Evolutionary conservation across 148 eudicot genomes (phyloP).

Genomic region (Dianthus caryophyllus): DNA sequence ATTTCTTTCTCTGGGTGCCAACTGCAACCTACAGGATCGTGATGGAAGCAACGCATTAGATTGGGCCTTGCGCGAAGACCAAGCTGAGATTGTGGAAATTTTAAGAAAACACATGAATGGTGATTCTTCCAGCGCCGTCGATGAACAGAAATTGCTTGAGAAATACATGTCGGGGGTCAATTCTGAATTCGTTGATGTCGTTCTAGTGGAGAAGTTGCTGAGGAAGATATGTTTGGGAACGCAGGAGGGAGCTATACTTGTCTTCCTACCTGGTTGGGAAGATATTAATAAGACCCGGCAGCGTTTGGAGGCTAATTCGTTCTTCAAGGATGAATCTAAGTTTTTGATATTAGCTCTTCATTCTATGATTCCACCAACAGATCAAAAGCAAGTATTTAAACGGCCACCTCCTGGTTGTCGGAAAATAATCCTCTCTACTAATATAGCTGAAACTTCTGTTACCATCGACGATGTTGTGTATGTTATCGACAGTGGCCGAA

Average conservation of each 20-base stretch:
- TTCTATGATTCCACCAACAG: constrained; percentile 78
- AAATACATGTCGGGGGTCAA: constrained; percentile 53
- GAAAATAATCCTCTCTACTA: constrained; percentile 88
- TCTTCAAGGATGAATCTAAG: constrained; percentile 55
- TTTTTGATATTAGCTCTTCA: constrained; percentile 68
- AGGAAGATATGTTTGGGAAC: constrained; percentile 73
- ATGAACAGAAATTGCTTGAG: constrained; percentile 51
- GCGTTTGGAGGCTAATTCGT: constrained; percentile 38
- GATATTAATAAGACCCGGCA: constrained; percentile 68
- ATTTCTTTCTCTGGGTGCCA: constrained; percentile 88
- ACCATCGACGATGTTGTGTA: constrained; percentile 94
- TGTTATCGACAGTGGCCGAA: constrained; percentile 87
- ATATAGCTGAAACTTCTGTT: constrained; percentile 88
- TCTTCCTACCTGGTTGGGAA: constrained; percentile 98
- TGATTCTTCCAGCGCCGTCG: constrained; percentile 31
- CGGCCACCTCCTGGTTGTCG: constrained; percentile 74
- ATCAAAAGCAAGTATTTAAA: constrained; percentile 79
- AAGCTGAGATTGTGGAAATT: constrained; percentile 57
- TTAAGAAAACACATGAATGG: constrained; percentile 52
- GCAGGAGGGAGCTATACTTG: constrained; percentile 71
- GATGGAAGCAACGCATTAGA: constrained; percentile 74
- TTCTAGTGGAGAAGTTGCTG: constrained; percentile 64
- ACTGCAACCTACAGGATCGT: constrained; percentile 51
- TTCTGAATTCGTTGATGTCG: constrained; percentile 61
- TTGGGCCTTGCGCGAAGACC: constrained; percentile 67